Evolutionary conservation across 257 asterid species (phyloP), one percentile per base, ranked within the genome.

Genomic region (Solanum pennellii): DNA sequence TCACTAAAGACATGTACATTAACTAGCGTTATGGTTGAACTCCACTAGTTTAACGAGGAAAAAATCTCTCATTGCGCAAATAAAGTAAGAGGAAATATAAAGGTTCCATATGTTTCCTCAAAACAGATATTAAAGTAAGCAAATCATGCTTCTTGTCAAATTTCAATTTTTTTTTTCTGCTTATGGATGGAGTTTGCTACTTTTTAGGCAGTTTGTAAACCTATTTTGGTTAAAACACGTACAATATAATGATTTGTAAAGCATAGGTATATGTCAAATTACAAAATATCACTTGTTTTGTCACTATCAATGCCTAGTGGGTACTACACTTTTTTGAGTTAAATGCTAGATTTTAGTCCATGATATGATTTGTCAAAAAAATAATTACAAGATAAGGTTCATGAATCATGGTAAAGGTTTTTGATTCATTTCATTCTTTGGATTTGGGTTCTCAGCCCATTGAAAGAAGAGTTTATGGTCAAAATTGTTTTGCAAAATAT

Each of bases 291-390:
- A 74, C 52, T 39, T 74, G 52, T 74, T 74, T 74, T 11, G 52
- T 39, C 56, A 39, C 33, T 74, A 39, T 39, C 12, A 37, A 20
- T 74, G 82, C 11, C 7, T 12, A 21, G 21, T 74, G 52, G 52
- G 12, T 74, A 21, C 33, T 37, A 39, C 84, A n/a, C 2, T 2
- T 73, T 73, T 73, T 80, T 87, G 86, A 44, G 84, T 88, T 74
- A 39, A 82, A 79, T 82, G 86, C 39, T 20, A 82, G 35, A 41
- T 29, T 82, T 44, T 45, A 74, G 66, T 45, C 60, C 69, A 42
- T 88, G 86, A 86, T 86, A 73, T 88, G 89, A 86, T 83, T 52
- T 52, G 62, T 52, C 62, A 82, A 65, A 82, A 69, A 69, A 37
- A 37, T 80, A 76, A 76, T 42, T 25, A 72, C 5, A 25, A 68